These are phyloP conservation scores for Myrica gale DNA, from an alignment of 306 rosid species.

Conservation along the genomic window DNA sequence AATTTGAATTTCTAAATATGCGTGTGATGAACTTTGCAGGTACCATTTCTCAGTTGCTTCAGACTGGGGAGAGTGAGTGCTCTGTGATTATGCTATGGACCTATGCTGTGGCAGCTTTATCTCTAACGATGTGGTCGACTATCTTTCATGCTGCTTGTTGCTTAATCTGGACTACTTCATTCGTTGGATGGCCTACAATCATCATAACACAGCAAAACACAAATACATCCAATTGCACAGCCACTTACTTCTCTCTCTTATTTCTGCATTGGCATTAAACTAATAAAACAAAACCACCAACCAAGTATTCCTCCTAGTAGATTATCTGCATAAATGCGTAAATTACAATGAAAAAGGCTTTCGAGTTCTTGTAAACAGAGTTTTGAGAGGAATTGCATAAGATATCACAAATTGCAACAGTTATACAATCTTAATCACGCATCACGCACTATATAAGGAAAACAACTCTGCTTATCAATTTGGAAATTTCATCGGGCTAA, in stretches of 20 bases:
- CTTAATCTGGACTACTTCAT: not conserved
- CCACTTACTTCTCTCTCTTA: not conserved
- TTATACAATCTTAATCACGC: too few relatives aligned
- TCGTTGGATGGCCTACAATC: not conserved
- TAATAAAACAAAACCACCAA: not conserved
- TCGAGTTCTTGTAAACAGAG: not conserved
- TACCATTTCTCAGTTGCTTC: conserved; percentile 4
- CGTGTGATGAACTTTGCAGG: conserved; percentile 3
- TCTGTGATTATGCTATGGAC: conserved; percentile 17
- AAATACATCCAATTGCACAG: not conserved
- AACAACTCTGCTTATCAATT: not conserved
- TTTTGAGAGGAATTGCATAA: not conserved
- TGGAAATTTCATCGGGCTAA: not conserved
- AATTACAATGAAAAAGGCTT: not conserved
- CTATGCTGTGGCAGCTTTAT: conserved; percentile 3
- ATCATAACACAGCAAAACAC: not conserved
- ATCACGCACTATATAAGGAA: too few relatives aligned
- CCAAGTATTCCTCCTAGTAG: not conserved
- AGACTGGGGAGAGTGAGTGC: conserved; percentile 7
- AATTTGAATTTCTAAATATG: not conserved
- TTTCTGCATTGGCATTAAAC: not conserved
- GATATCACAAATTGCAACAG: not conserved
- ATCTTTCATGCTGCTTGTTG: conserved; percentile 4
- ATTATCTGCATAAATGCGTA: not conserved
- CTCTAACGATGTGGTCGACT: conserved; percentile 1